Percentiles rank a stretch among this genome's conserved stretches.
Conservation (phyloP, 805 yeast species). For the Barnettozyma salicaria region DNA sequence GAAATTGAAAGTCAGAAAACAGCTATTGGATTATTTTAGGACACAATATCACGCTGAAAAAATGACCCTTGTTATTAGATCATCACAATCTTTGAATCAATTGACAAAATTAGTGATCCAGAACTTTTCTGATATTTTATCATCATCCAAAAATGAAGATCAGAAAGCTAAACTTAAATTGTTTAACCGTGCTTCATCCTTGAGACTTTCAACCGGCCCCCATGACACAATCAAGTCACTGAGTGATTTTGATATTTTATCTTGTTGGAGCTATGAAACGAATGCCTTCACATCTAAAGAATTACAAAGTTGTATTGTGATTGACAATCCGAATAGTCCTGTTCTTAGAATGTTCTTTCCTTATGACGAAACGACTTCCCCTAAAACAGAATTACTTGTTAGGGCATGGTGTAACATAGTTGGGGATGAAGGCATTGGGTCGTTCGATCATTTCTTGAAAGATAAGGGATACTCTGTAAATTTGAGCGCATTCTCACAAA, state of each 20-base stretch:
- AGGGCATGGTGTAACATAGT: slow-evolving; percentile 49
- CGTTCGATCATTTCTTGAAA: slow-evolving; percentile 40
- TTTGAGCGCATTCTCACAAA: slow-evolving; percentile 38
- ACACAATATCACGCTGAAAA: slow-evolving; percentile 39
- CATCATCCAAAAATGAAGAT: slow-evolving; percentile 1
- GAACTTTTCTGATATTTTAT: slow-evolving; percentile 37
- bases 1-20: slow-evolving; percentile 31
- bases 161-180: slow-evolving; percentile 10
- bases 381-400: slow-evolving; percentile 23
- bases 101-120: slow-evolving; percentile 45
- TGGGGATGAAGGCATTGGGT: slow-evolving; percentile 55
- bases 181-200: slow-evolving; percentile 1
- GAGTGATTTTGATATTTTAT: slow-evolving; percentile 14
- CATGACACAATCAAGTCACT: slow-evolving; percentile 1
- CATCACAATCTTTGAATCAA: slow-evolving; percentile 59
- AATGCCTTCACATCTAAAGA: slow-evolving; percentile 24
- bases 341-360: slow-evolving; percentile 45
- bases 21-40: slow-evolving; percentile 36
- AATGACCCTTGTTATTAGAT: slow-evolving; percentile 54
- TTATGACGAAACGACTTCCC: slow-evolving; percentile 8
- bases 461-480: slow-evolving; percentile 31
- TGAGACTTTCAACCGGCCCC: background rate
- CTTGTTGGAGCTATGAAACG: slow-evolving; percentile 15
- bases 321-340: slow-evolving; percentile 33
- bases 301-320: slow-evolving; percentile 30